Evolutionary conservation across 345 rosid genomes (phyloP), one percentile per base, ranked within the genome.

Genomic region (Citrus sp.): DNA sequence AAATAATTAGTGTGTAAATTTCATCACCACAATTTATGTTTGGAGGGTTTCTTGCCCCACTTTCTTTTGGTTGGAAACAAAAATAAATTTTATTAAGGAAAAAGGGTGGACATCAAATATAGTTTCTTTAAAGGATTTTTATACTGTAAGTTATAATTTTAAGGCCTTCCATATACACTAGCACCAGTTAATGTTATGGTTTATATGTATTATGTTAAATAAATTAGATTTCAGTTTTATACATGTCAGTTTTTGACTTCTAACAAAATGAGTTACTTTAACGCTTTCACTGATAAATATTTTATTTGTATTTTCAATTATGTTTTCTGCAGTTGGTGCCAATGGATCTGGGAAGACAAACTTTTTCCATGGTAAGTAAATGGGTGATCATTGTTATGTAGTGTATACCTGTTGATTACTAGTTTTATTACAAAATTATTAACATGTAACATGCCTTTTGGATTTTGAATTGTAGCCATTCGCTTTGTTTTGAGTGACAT

Each of bases 261-360:
- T n/a, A 54, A 32, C 38, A 14, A 37, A 49, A 49, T 30, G 27
- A 42, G 24, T 19, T 32, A 28, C 10, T 46, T 75, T 9, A 63
- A 9, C 25, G 14, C 28, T 27, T 9, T 75, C 30, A 16, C 27
- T 30, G 10, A 63, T 30, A 21, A 9, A 59, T 8, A 14, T 12
- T 62, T 71, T 18, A 28, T 46, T 4, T 28, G 6, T 46, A 4
- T 78, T 58, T 24, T 19, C 40, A 78, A 79, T 32, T n/a, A 72
- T 79, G 74, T 46, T 49, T 38, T 73, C 59, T 86, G 89, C 84
- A 96, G 95, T 94, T 87, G 98, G 98, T 62, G 98, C 98, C 60
- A 96, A 96, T 88, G 98, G 98, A 67, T 93, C 98, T 82, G 97
- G 98, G 66, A 96, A 96, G 87, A 86, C 97, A 72, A 94, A 96